Conservation (phyloP, 495 filamentous ascomycete genomes). For the Niebla homalea region DNA sequence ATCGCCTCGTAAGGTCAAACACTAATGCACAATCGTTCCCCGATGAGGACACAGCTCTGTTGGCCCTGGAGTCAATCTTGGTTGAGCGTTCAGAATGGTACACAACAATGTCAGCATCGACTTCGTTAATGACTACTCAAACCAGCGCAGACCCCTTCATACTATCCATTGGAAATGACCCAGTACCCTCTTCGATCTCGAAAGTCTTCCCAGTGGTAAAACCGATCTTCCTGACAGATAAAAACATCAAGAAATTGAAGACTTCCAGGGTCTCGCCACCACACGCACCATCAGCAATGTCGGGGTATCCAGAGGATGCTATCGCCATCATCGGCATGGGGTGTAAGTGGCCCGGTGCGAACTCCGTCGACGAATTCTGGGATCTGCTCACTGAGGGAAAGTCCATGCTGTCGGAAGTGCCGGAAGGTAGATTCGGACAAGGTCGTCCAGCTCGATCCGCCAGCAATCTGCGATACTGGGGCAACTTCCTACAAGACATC, state of each 20-base stretch:
- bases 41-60: constrained; percentile 3
- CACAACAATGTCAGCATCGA: constrained; percentile 3
- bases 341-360: constrained; percentile 17
- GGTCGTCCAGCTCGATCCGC: constrained; percentile 10
- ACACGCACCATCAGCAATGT: neutral
- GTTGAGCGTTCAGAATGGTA: constrained; percentile 8
- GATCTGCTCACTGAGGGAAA: constrained; percentile 17
- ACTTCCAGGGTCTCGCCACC: neutral
- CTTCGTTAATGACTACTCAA: constrained; percentile 4
- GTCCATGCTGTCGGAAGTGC: constrained; percentile 12
- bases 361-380: constrained; percentile 21
- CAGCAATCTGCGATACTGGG: constrained; percentile 16
- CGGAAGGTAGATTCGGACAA: constrained; percentile 15
- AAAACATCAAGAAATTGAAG: neutral
- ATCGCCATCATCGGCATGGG: constrained; percentile 27
- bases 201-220: constrained; percentile 7
- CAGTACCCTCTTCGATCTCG: constrained; percentile 14
- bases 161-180: constrained; percentile 2
- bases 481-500: constrained; percentile 31
- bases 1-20: constrained; percentile 14
- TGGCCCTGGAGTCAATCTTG: constrained; percentile 3
- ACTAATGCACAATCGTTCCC: constrained; percentile 5
- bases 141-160: neutral
- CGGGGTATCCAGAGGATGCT: constrained; percentile 11
- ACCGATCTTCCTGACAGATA: neutral